Base-by-base conservation (phyloP, 2,329 filamentous ascomycete genomes). In the Whalleya microplaca region DNA sequence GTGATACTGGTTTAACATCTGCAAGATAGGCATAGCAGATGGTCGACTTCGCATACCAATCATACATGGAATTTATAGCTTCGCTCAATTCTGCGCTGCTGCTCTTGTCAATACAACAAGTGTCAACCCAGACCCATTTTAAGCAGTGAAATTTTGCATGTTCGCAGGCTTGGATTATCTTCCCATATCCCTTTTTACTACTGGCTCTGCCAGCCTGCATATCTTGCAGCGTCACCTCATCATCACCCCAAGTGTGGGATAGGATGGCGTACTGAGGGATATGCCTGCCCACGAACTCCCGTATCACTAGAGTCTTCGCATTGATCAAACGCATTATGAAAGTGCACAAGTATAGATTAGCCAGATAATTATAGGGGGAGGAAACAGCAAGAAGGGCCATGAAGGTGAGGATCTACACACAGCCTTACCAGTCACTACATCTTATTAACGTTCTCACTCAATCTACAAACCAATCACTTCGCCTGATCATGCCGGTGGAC, bases 91-190 rank as follows among this genome's bases (percentile, higher is more conserved):
- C 56, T 14, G 59, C 49, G 23, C 51, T 59, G 52, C 59, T 63
- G 18, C 32, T 55, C 40, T 62, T 62, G 47, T 62, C 57, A 23
- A 64, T 59, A 21, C 55, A 65, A 29, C 45, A 57, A 19, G 63
- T 65, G 42, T 62, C 56, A 32, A 62, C 42, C 61, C 61, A 64
- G 14, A 48, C 48, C 18, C 56, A 62, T 1, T 51, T 2, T 2
- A 64, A 12, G 3, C 42, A n/a, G 19, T 47, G 23, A 27, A 4
- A 9, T 27, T 2, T 52, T 19, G 21, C 2, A 45, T 1, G 60
- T 58, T 21, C 47, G 44, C 21, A 40, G 37, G 40, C 56, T 27
- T 27, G 23, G 23, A 27, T 27, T 27, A 27, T 27, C 23, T 27
- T 12, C 3, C 10, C 9, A 37, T 12, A 37, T 37, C 32, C 32